A percentile compares a stretch with the other conserved stretches of the same genome.
Evolutionary conservation across 768 basidiomycete species (phyloP).

Genomic region (Kwoniella mangroviensis): DNA sequence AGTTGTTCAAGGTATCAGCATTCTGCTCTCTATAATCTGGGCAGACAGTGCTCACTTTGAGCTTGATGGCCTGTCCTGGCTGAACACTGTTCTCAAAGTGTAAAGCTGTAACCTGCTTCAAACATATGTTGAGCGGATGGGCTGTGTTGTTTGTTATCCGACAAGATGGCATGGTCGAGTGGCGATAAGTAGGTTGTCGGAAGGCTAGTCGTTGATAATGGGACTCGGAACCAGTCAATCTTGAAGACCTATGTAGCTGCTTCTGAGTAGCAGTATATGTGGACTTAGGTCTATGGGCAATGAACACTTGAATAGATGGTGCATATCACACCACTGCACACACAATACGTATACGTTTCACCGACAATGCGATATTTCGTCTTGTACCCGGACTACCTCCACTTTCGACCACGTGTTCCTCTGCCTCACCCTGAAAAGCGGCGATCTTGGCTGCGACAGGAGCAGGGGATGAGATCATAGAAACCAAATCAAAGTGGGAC

Average conservation of each 20-base stretch:
- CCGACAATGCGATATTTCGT: background rate
- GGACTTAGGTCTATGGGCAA: too few species aligned
- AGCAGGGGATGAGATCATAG: background rate
- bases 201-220: background rate
- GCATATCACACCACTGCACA: too few species aligned
- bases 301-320: too few species aligned
- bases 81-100: conserved; percentile 54
- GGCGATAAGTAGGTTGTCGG: background rate
- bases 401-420: conserved; percentile 1
- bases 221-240: background rate
- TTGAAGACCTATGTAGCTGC: too few species aligned
- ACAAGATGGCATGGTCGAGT: conserved; percentile 48
- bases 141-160: conserved; percentile 48
- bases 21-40: too few species aligned
- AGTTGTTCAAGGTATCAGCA: background rate
- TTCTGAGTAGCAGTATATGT: too few species aligned
- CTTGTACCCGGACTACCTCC: conserved; percentile 11
- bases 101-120: conserved; percentile 54
- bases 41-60: conserved; percentile 32
- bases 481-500: conserved; percentile 13
- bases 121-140: conserved; percentile 48
- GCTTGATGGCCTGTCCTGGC: conserved; percentile 51
- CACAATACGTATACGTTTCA: too few species aligned
- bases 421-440: background rate
- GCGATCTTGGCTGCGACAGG: background rate